Percentiles rank a stretch among this genome's conserved stretches.
phyloP scores from a whole-genome alignment of 2,329 filamentous ascomycete species.

The Colletotrichum higginsianum region DNA sequence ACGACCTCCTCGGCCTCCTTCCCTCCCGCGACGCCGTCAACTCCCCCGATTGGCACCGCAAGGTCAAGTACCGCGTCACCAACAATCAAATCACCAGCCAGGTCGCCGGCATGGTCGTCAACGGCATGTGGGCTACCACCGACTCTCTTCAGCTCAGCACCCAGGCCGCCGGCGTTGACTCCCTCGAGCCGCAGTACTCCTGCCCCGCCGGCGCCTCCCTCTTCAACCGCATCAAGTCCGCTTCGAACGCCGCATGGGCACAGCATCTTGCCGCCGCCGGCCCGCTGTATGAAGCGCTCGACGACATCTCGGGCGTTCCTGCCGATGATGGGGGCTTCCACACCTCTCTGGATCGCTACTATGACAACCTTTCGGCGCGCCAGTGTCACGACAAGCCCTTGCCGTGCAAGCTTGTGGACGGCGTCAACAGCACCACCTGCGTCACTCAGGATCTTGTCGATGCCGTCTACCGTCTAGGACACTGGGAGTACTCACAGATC shows the following conservation, averaged over 20 bases:
- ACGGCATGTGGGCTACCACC: conserved; percentile 74
- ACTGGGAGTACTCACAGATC: conserved; percentile 86
- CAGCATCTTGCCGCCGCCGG: conserved; percentile 72
- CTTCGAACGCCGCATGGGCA: conserved; percentile 69
- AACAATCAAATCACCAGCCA: conserved; percentile 88
- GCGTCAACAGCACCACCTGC: conserved; percentile 67
- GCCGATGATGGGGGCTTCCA: conserved; percentile 75
- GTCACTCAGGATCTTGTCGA: conserved; percentile 75
- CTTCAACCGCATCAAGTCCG: conserved; percentile 61
- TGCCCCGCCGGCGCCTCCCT: conserved; percentile 68
- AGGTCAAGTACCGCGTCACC: conserved; percentile 79
- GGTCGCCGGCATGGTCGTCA: conserved; percentile 81
- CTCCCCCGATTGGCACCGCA: conserved; percentile 55
- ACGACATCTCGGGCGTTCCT: conserved; percentile 77
- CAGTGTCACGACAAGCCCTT: conserved; percentile 83
- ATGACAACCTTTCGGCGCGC: conserved; percentile 84
- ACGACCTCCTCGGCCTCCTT: conserved; percentile 77
- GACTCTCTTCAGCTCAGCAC: conserved; percentile 58
- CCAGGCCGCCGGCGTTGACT: conserved; percentile 73
- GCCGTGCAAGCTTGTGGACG: conserved; percentile 72
- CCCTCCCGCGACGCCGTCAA: conserved; percentile 60
- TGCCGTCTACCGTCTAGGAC: conserved; percentile 80
- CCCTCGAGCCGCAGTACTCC: conserved; percentile 80
- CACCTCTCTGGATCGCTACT: conserved; percentile 84
- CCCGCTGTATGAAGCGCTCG: conserved; percentile 72